These are phyloP conservation scores for Asclepias syriaca DNA, from an alignment of 257 asterid species.

Conservation along the genomic window DNA sequence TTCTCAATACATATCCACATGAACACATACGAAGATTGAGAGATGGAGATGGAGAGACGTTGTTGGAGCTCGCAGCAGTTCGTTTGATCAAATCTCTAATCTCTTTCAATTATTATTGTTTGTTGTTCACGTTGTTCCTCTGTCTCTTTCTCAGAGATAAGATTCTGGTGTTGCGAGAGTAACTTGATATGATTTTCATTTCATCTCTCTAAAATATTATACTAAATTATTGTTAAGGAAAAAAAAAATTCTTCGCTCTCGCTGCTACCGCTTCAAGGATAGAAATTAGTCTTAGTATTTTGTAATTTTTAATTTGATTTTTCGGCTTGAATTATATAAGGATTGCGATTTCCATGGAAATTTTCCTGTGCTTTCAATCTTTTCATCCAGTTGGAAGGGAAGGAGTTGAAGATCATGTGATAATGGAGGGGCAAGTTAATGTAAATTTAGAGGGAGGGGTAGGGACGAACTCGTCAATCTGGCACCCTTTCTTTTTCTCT, in stretches of 20 bases:
- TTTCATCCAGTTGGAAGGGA: not conserved
- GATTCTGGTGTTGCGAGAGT: not conserved
- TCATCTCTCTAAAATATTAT: not conserved
- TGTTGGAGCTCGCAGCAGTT: not conserved
- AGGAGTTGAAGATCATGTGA: too few species aligned
- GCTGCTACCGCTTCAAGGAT: not conserved
- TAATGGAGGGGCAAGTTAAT: not conserved
- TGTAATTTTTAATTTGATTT: not conserved
- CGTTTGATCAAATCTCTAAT: not conserved
- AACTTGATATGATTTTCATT: constrained; percentile 9
- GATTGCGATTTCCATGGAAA: not conserved
- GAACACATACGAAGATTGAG: not conserved
- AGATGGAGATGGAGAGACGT: not conserved
- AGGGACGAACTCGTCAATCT: not conserved
- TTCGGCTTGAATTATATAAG: constrained; percentile 2
- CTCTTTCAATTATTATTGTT: constrained; percentile 3
- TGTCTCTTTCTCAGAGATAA: not conserved
- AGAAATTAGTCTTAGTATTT: constrained; percentile 3
- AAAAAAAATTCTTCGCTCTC: not conserved
- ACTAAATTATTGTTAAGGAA: not conserved
- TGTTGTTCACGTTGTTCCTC: constrained; percentile 1
- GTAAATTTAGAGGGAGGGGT: not conserved
- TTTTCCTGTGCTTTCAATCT: not conserved
- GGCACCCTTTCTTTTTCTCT: too few species aligned
- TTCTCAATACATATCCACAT: not conserved